phyloP scores from a whole-genome alignment of 805 yeast species.

The Zygosaccharomyces siamensis region DNA sequence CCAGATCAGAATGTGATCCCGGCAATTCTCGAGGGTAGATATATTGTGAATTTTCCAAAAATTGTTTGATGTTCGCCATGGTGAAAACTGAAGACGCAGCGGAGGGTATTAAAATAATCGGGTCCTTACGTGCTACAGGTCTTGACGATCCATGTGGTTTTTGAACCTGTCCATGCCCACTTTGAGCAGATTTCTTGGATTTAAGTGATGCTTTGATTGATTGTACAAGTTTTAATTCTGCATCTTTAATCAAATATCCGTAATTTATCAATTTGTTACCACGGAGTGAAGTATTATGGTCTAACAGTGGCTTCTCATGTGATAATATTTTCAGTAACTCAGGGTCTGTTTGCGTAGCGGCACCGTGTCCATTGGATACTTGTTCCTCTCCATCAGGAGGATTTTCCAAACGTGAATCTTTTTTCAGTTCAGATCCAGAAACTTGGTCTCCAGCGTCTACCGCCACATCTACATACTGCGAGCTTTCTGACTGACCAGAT shows the following conservation, averaged over 20 bases:
- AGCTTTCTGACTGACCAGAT: slow-evolving; percentile 57
- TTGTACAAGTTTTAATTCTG: slow-evolving; percentile 53
- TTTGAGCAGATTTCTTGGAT: slow-evolving; percentile 19
- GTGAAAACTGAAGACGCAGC: slow-evolving; percentile 70
- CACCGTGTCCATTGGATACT: slow-evolving; percentile 33
- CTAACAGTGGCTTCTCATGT: slow-evolving; percentile 47
- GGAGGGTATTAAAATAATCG: slow-evolving; percentile 73
- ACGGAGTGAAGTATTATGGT: slow-evolving; percentile 57
- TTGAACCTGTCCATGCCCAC: slow-evolving; percentile 20
- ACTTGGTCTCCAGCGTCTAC: not conserved
- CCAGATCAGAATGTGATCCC: slow-evolving; percentile 28
- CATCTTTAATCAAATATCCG: slow-evolving; percentile 60
- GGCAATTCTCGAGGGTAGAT: slow-evolving; percentile 45
- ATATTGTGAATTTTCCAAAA: slow-evolving; percentile 68
- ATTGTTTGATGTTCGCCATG: slow-evolving; percentile 59
- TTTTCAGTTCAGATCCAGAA: slow-evolving; percentile 6
- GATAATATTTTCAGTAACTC: slow-evolving; percentile 28
- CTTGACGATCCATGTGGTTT: slow-evolving; percentile 14
- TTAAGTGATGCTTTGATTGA: slow-evolving; percentile 41
- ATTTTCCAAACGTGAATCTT: not conserved
- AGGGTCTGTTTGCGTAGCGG: slow-evolving; percentile 31
- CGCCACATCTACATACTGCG: slow-evolving; percentile 45
- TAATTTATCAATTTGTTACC: slow-evolving; percentile 66
- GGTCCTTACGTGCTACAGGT: slow-evolving; percentile 42
- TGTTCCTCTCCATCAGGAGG: slow-evolving; percentile 19